Conservation (phyloP, 805 yeast species). For the Isabelozyma heimii region DNA sequence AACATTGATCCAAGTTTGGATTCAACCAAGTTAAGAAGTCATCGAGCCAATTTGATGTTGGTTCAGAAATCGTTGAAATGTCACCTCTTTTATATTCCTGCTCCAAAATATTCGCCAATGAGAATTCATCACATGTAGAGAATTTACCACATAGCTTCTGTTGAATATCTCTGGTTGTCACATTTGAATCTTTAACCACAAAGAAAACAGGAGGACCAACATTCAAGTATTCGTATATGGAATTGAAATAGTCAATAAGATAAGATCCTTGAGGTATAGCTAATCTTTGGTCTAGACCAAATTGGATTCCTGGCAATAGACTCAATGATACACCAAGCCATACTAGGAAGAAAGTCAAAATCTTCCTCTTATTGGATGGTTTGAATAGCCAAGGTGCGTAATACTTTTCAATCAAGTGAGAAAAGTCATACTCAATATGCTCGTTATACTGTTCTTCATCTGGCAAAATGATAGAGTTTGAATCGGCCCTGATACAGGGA, state of each 20-base stretch:
- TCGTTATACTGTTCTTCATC: conserved; percentile 6
- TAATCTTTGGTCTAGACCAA: conserved; percentile 86
- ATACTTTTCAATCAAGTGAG: conserved; percentile 37
- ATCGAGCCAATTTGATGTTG: conserved; percentile 90
- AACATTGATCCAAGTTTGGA: conserved; percentile 84
- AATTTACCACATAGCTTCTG: conserved; percentile 83
- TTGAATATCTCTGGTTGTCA: conserved; percentile 62
- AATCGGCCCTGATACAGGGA: conserved; percentile 47
- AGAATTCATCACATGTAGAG: conserved; percentile 75
- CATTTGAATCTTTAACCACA: conserved; percentile 67
- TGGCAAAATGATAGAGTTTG: conserved; percentile 3
- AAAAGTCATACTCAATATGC: conserved; percentile 20
- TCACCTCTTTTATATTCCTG: conserved; percentile 74
- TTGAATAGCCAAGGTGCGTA: conserved; percentile 63
- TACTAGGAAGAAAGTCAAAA: conserved; percentile 53
- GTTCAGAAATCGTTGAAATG: conserved; percentile 68
- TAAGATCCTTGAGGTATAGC: conserved; percentile 87
- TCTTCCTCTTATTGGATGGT: conserved; percentile 41
- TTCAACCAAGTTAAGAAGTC: conserved; percentile 85
- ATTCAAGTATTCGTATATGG: conserved; percentile 67
- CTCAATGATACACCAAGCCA: conserved; percentile 71
- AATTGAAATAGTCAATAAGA: conserved; percentile 74
- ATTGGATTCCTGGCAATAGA: conserved; percentile 61
- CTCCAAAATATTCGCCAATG: conserved; percentile 77
- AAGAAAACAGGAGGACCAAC: conserved; percentile 93